Evolutionary conservation across 495 filamentous ascomycete species (phyloP).

Genomic region (Penicillium lagena): DNA sequence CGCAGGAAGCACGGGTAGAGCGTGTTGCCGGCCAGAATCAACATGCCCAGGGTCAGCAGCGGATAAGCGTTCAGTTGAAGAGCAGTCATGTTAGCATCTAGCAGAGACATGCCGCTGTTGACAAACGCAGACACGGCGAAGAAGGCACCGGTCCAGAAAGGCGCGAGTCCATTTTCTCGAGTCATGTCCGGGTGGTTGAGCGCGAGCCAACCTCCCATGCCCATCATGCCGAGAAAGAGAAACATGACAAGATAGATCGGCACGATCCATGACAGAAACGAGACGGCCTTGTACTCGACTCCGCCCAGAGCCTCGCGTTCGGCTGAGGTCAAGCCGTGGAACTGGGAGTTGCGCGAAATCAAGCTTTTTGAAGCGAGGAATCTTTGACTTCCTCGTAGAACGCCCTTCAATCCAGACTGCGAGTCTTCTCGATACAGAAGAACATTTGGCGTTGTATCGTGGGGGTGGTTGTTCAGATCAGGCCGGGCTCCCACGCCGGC

Average conservation of each 20-base stretch:
- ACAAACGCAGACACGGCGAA: constrained; percentile 68
- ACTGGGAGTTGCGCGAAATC: constrained; percentile 66
- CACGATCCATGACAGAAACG: constrained; percentile 64
- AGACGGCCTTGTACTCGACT: constrained; percentile 72
- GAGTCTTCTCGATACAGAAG: constrained; percentile 12
- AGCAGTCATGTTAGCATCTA: constrained; percentile 72
- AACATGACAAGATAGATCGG: constrained; percentile 68
- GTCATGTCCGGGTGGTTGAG: constrained; percentile 51
- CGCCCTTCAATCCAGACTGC: constrained; percentile 15
- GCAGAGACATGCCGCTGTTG: constrained; percentile 78
- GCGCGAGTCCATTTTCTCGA: constrained; percentile 60
- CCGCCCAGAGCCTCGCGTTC: constrained; percentile 73
- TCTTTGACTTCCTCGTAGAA: constrained; percentile 26
- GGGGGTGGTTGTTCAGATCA: constrained; percentile 34
- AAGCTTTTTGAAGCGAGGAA: constrained; percentile 37
- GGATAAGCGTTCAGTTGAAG: constrained; percentile 50
- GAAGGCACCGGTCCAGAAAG: constrained; percentile 47
- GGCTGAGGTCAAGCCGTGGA: constrained; percentile 57
- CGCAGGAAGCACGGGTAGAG: constrained; percentile 72
- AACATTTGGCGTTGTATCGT: constrained; percentile 17
- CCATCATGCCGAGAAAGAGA: constrained; percentile 64
- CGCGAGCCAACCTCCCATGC: constrained; percentile 66
- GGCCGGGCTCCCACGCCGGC: constrained; percentile 48
- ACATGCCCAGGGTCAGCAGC: constrained; percentile 64
- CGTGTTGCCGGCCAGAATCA: constrained; percentile 85